Conservation (phyloP, 495 filamentous ascomycete genomes). For the Neurospora sp. region DNA sequence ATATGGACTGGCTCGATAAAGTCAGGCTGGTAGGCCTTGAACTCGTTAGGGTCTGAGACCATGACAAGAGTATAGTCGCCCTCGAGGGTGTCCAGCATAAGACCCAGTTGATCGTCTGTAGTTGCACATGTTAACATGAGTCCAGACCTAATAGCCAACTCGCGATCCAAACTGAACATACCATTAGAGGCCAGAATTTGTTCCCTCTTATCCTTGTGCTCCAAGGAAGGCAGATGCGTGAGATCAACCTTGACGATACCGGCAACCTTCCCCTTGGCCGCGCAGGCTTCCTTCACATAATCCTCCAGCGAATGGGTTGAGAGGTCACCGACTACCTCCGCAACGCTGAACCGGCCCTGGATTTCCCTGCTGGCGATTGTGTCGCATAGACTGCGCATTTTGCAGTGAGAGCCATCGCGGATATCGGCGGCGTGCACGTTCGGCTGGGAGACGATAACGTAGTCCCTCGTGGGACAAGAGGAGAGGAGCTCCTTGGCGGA, state of each 20-base stretch:
- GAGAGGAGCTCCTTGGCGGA: slow-evolving; percentile 40
- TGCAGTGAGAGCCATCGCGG: slow-evolving; percentile 25
- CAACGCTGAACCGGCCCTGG: slow-evolving; percentile 29
- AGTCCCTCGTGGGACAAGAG: slow-evolving; percentile 63
- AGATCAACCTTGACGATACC: slow-evolving; percentile 42
- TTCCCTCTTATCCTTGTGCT: slow-evolving; percentile 34
- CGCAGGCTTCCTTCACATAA: slow-evolving; percentile 23
- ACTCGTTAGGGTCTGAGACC: slow-evolving; percentile 28
- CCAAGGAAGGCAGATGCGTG: slow-evolving; percentile 32
- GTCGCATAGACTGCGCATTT: slow-evolving; percentile 22
- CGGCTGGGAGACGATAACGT: slow-evolving; percentile 74
- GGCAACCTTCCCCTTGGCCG: slow-evolving; percentile 27
- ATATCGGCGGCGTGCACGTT: slow-evolving; percentile 61
- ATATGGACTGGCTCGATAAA: slow-evolving; percentile 34
- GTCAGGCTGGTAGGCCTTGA: slow-evolving; percentile 34
- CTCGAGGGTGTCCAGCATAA: slow-evolving; percentile 23
- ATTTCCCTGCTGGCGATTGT: slow-evolving; percentile 12
- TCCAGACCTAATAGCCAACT: neutral
- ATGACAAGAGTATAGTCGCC: slow-evolving; percentile 41
- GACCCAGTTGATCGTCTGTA: slow-evolving; percentile 31
- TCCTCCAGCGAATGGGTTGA: slow-evolving; percentile 30
- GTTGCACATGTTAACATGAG: slow-evolving; percentile 6
- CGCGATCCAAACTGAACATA: slow-evolving; percentile 22
- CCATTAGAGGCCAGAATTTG: slow-evolving; percentile 53
- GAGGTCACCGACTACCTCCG: slow-evolving; percentile 54